Conservation (phyloP, 176 grass and related monocot genomes). For the Oryza meridionalis region DNA sequence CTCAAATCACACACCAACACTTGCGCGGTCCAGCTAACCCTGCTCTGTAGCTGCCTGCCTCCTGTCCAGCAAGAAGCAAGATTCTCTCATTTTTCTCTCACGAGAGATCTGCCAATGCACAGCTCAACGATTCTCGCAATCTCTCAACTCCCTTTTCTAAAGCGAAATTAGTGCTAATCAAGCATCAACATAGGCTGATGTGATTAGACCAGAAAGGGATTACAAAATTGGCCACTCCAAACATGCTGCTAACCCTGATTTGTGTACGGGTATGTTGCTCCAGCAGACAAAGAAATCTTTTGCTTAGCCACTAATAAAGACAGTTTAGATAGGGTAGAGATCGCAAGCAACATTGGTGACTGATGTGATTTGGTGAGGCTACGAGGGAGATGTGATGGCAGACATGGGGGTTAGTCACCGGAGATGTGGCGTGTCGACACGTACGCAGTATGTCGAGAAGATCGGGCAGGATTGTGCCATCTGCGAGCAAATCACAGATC, state of each 20-base stretch:
- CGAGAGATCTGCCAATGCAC: not conserved
- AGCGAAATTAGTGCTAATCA: not conserved
- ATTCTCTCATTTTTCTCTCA: not conserved
- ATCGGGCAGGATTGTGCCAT: not conserved
- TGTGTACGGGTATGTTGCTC: not conserved
- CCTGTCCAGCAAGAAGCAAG: not conserved
- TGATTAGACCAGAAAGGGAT: not conserved
- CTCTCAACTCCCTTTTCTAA: not conserved
- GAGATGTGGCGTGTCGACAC: not conserved
- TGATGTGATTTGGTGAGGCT: not conserved
- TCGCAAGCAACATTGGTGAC: not conserved
- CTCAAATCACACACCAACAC: not conserved
- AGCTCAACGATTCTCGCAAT: slow-evolving; percentile 5
- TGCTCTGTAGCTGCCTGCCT: not conserved
- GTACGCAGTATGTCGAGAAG: not conserved
- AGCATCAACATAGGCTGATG: not conserved
- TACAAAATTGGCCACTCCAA: slow-evolving; percentile 8
- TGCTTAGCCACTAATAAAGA: slow-evolving; percentile 10
- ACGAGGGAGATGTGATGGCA: not conserved
- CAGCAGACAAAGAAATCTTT: not conserved
- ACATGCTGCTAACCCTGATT: not conserved
- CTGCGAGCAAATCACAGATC: not conserved
- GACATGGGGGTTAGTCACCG: not conserved
- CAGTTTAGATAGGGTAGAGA: not conserved
- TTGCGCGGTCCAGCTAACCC: not conserved